phyloP scores from a whole-genome alignment of 202 grass and related monocot species.

The Hordeum pubiflorum region DNA sequence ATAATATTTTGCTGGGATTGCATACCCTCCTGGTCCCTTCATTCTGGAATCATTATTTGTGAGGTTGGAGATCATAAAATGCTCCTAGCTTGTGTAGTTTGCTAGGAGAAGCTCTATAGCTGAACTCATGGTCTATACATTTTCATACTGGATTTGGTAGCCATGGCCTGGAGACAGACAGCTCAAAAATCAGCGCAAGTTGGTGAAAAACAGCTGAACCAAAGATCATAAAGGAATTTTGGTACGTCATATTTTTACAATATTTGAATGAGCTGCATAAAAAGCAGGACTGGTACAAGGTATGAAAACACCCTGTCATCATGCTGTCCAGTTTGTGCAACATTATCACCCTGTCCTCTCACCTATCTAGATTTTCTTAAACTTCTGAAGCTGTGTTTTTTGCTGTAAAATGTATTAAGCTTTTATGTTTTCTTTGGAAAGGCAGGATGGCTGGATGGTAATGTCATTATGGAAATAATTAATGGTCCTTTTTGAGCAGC shows the following conservation, averaged over 20 bases:
- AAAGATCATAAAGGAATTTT: background rate
- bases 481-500: background rate
- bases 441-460: background rate
- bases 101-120: constrained; percentile 44
- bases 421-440: background rate
- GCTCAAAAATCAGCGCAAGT: background rate
- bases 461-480: background rate
- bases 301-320: constrained; percentile 36
- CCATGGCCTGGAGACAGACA: constrained; percentile 48
- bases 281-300: constrained; percentile 14
- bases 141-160: constrained; percentile 41
- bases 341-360: background rate
- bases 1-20: background rate
- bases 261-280: constrained; percentile 23
- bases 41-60: background rate
- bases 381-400: background rate
- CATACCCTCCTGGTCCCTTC: background rate
- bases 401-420: background rate
- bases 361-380: background rate
- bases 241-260: background rate
- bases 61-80: background rate
- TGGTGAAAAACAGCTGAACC: background rate
- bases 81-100: constrained; percentile 31
- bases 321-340: constrained; percentile 39
- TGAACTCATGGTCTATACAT: constrained; percentile 52